Conservation (phyloP, 2,329 filamentous ascomycete species). For the Alternaria panax region DNA sequence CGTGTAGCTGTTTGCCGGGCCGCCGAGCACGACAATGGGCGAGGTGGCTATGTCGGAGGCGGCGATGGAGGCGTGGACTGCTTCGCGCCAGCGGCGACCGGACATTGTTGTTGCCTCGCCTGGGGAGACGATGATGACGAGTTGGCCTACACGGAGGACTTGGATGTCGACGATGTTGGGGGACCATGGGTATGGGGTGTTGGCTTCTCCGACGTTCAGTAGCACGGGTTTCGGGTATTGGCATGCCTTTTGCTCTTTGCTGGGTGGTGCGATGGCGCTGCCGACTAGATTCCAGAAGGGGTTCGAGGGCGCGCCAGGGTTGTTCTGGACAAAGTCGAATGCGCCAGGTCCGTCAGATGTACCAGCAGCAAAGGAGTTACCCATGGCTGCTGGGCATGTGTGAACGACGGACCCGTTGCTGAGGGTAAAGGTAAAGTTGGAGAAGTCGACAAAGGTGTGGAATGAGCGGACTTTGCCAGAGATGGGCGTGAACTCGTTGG, state of each 20-base stretch:
- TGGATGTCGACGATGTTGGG: conserved; percentile 93
- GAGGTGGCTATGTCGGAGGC: conserved; percentile 32
- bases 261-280: conserved; percentile 73
- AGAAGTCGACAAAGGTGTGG: conserved; percentile 86
- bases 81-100: conserved; percentile 80
- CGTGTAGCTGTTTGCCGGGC: conserved; percentile 89
- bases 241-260: conserved; percentile 73
- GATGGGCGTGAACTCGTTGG: conserved; percentile 59
- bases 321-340: conserved; percentile 93
- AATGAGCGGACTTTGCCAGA: conserved; percentile 75
- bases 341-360: conserved; percentile 90
- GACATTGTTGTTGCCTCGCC: conserved; percentile 94
- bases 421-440: conserved; percentile 74
- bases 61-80: conserved; percentile 39
- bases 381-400: conserved; percentile 87
- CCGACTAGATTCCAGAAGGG: conserved; percentile 83
- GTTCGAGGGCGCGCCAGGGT: conserved; percentile 75
- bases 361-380: conserved; percentile 91
- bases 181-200: conserved; percentile 81
- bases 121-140: conserved; percentile 83
- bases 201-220: conserved; percentile 85
- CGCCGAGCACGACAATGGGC: conserved; percentile 79
- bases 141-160: conserved; percentile 80
- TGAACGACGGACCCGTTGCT: conserved; percentile 73
- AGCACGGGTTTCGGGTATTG: conserved; percentile 85